Evolutionary conservation across 768 basidiomycete species (phyloP).

Genomic region (Mycena venus): DNA sequence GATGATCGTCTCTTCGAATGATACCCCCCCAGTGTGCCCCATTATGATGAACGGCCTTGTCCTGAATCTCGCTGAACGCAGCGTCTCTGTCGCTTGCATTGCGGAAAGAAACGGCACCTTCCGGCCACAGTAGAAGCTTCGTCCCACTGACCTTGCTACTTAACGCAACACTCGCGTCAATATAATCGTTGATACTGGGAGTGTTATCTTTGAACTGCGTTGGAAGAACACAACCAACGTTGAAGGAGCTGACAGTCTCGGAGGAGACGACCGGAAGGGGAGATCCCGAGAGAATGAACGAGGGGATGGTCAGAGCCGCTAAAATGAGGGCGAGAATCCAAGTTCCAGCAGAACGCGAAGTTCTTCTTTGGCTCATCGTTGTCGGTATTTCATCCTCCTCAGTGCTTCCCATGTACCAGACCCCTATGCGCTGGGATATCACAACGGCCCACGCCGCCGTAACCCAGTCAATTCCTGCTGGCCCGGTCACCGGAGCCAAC

Average conservation of each 20-base stretch:
- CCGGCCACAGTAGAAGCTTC: conserved; percentile 82
- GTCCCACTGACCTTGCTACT: conserved; percentile 50
- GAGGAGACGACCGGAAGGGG: conserved; percentile 39
- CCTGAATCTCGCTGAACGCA: conserved; percentile 61
- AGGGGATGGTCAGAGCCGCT: conserved; percentile 66
- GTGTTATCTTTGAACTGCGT: conserved; percentile 51
- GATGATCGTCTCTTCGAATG: conserved; percentile 73
- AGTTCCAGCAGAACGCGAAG: conserved; percentile 38
- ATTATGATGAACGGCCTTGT: conserved; percentile 32
- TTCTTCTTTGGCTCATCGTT: conserved; percentile 19
- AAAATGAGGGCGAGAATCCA: conserved; percentile 57
- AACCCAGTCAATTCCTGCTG: conserved; percentile 78
- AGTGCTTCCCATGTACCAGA: conserved; percentile 66
- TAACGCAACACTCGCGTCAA: conserved; percentile 67
- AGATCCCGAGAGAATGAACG: conserved; percentile 56
- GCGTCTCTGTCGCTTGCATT: conserved; percentile 60
- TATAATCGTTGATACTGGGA: conserved; percentile 69
- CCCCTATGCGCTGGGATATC: conserved; percentile 63
- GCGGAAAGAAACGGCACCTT: conserved; percentile 79
- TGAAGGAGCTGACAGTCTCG: conserved; percentile 63
- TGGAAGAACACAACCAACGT: conserved; percentile 79
- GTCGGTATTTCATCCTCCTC: conserved; percentile 40
- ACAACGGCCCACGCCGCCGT: conserved; percentile 83
- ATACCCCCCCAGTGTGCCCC: conserved; percentile 74
- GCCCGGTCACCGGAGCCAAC: conserved; percentile 71